Percentiles rank a stretch among this genome's conserved stretches.
Evolutionary conservation across 306 rosid species (phyloP).

Genomic region (Quercus dentata): DNA sequence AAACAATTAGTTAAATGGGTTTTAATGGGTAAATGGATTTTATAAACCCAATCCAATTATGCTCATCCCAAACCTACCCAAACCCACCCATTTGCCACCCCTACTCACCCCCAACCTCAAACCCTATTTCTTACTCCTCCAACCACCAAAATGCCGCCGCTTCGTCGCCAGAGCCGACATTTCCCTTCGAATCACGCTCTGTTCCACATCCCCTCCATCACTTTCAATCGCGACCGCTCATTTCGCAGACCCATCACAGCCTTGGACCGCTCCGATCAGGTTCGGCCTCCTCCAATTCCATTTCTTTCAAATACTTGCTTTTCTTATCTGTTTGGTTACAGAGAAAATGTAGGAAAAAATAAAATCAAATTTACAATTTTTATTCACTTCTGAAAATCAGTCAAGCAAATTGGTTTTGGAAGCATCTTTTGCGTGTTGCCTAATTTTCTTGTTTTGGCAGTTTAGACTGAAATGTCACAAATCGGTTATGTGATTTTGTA

Average conservation of each 20-base stretch:
- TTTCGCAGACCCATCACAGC: slow-evolving; percentile 36
- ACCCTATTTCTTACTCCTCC: slow-evolving; percentile 43
- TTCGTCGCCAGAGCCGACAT: slow-evolving; percentile 9
- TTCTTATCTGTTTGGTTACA: slow-evolving; percentile 5
- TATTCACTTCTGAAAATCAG: no score
- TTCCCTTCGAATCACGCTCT: neutral
- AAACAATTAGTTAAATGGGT: no score
- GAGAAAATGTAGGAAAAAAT: neutral
- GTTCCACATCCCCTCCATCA: slow-evolving; percentile 1
- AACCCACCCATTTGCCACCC: no score
- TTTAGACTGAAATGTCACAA: no score
- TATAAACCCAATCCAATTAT: no score
- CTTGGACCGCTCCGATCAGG: slow-evolving; percentile 53
- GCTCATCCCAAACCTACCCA: no score
- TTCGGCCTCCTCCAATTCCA: slow-evolving; percentile 12
- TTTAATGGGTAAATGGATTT: no score
- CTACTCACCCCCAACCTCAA: neutral
- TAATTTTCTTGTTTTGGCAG: no score
- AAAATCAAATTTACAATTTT: neutral
- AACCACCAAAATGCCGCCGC: slow-evolving; percentile 12
- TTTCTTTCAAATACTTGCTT: neutral
- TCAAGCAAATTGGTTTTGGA: no score
- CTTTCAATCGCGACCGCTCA: slow-evolving; percentile 11
- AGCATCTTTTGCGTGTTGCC: no score
- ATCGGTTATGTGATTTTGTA: no score